These are phyloP conservation scores for Dendrocalamus latiflorus DNA, from an alignment of 202 grass and related monocot species.

Conservation along the genomic window DNA sequence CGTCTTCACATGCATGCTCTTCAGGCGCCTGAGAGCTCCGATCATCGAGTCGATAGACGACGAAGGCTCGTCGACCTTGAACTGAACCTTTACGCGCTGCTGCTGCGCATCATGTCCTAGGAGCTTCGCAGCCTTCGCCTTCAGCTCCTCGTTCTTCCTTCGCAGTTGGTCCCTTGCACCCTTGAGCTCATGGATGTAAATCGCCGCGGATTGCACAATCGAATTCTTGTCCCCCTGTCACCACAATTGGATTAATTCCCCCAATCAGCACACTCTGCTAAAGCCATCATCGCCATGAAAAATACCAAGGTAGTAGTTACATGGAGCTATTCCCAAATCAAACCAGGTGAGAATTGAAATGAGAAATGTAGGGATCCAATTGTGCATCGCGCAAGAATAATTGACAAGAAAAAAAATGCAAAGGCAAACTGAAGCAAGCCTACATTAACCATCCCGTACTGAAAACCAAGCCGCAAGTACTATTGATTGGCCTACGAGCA, in stretches of 20 bases:
- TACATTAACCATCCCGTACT: not conserved
- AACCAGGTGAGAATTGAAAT: not conserved
- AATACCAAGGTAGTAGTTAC: not conserved
- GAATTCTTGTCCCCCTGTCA: constrained; percentile 85
- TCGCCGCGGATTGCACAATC: constrained; percentile 66
- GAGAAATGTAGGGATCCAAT: not conserved
- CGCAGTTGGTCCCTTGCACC: constrained; percentile 46
- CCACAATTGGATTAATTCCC: not conserved
- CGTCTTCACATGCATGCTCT: constrained; percentile 61
- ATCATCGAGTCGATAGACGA: constrained; percentile 74
- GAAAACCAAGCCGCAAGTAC: not conserved
- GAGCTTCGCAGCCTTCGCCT: constrained; percentile 32
- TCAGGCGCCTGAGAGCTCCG: constrained; percentile 53
- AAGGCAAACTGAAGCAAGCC: not conserved
- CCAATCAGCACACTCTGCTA: not conserved
- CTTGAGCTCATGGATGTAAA: constrained; percentile 66
- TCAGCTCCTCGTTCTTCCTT: constrained; percentile 60
- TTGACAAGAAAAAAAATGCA: not conserved
- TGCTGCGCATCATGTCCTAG: constrained; percentile 40
- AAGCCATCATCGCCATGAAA: not conserved
- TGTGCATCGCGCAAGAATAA: not conserved
- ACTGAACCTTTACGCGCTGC: constrained; percentile 46
- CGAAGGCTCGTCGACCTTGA: constrained; percentile 51
- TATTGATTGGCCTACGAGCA: not conserved
- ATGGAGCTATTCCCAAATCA: not conserved